Conservation (phyloP, 169 alveolate species). For the Cryptosporidium parvum region DNA sequence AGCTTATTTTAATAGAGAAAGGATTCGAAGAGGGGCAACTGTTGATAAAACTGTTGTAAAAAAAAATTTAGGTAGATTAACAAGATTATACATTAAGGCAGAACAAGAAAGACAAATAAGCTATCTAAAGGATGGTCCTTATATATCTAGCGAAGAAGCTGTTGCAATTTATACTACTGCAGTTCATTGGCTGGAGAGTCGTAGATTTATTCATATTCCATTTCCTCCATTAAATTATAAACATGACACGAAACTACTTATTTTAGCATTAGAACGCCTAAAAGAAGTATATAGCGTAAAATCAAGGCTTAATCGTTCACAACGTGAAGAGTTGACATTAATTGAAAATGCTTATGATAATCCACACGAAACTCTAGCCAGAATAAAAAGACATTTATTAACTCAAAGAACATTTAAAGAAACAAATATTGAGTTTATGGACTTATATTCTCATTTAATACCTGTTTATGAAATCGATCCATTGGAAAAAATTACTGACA, state of each 20-base stretch:
- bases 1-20: conserved; percentile 99
- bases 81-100: conserved; percentile 98
- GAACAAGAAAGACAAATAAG: conserved; percentile 99
- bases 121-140: conserved; percentile 99
- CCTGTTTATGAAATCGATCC: conserved; percentile 99
- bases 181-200: conserved; percentile 99
- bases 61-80: conserved; percentile 98
- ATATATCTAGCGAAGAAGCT: conserved; percentile 98
- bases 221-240: conserved; percentile 99
- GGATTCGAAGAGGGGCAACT: conserved; percentile 99
- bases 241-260: conserved; percentile 99
- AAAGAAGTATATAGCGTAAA: conserved; percentile 97
- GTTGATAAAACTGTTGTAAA: conserved; percentile 99
- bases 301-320: conserved; percentile 96
- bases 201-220: conserved; percentile 98
- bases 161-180: conserved; percentile 99
- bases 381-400: conserved; percentile 98
- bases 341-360: conserved; percentile 99
- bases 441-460: conserved; percentile 96
- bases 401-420: conserved; percentile 99
- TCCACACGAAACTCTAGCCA: conserved; percentile 99
- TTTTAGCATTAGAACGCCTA: conserved; percentile 97
- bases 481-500: conserved; percentile 99
- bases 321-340: conserved; percentile 99
- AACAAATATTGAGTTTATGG: conserved; percentile 98